phyloP scores from a whole-genome alignment of 192 early-diverging fungal genomes.

The Coemansia sp. region DNA sequence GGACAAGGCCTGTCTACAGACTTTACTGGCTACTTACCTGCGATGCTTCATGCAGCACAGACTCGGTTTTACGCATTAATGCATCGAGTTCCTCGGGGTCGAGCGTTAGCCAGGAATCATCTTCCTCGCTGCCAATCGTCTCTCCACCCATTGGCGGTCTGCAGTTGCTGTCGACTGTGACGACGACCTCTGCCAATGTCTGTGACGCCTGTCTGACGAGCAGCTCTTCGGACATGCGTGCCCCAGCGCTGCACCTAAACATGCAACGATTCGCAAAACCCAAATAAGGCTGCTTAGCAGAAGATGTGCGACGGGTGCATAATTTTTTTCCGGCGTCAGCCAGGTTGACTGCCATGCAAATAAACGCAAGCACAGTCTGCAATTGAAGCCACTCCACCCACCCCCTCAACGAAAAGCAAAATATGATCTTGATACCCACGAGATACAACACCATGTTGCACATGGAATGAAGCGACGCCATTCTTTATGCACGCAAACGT shows the following conservation, averaged over 20 bases:
- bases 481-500: neutral
- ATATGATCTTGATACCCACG: neutral
- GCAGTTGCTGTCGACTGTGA: neutral
- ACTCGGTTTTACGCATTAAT: constrained; percentile 47
- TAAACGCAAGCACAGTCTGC: constrained; percentile 4
- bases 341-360: constrained; percentile 8
- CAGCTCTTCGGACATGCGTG: constrained; percentile 15
- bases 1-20: neutral
- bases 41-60: constrained; percentile 29
- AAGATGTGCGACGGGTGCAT: constrained; percentile 8
- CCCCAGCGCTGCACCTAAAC: constrained; percentile 18
- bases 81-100: constrained; percentile 40
- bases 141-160: constrained; percentile 2
- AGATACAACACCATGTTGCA: neutral
- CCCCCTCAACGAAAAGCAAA: neutral
- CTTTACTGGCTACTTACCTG: constrained; percentile 26
- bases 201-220: constrained; percentile 13
- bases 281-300: constrained; percentile 3
- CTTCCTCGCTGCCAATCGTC: constrained; percentile 25
- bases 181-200: constrained; percentile 9
- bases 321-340: constrained; percentile 4
- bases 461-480: neutral
- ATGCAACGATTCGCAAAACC: constrained; percentile 13
- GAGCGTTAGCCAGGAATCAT: constrained; percentile 51
- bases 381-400: neutral